Evolutionary conservation across 2,329 filamentous ascomycete species (phyloP).

Genomic region (Xylaria sp.): DNA sequence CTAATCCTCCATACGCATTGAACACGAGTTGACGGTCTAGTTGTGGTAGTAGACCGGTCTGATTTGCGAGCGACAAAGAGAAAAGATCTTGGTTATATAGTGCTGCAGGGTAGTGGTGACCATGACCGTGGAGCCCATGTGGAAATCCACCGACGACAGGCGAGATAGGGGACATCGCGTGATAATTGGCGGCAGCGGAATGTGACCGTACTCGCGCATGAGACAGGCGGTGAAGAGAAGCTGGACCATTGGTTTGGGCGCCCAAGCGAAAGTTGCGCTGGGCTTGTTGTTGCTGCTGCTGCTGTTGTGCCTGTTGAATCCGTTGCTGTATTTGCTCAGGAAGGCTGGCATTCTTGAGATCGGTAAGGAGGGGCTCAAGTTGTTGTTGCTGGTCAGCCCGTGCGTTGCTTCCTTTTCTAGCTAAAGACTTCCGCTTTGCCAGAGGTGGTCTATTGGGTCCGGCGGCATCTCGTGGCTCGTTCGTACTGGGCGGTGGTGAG

Average conservation of each 20-base stretch:
- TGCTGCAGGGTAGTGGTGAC: constrained; percentile 50
- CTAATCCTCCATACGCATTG: constrained; percentile 72
- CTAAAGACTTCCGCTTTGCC: constrained; percentile 54
- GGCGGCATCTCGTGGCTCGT: constrained; percentile 56
- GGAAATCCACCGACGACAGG: constrained; percentile 53
- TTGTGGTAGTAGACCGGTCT: constrained; percentile 69
- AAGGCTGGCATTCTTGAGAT: constrained; percentile 46
- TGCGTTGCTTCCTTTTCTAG: constrained; percentile 53
- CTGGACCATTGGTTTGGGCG: constrained; percentile 55
- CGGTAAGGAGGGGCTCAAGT: constrained; percentile 55
- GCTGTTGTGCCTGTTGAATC: constrained; percentile 51
- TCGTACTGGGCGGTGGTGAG: constrained; percentile 68
- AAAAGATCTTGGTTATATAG: constrained; percentile 66
- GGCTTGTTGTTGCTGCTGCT: constrained; percentile 55
- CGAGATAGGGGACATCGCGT: constrained; percentile 64
- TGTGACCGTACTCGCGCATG: constrained; percentile 55
- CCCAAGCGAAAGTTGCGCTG: constrained; percentile 58
- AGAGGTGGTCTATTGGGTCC: constrained; percentile 42
- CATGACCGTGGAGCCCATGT: constrained; percentile 43
- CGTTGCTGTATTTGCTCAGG: constrained; percentile 53
- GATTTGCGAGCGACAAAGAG: constrained; percentile 62
- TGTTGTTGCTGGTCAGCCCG: constrained; percentile 52
- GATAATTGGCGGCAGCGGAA: constrained; percentile 54
- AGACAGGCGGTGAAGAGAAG: constrained; percentile 56
- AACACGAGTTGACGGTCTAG: constrained; percentile 82